A percentile compares a stretch with the other conserved stretches of the same genome.
These are phyloP conservation scores for Coniochaeta ligniaria DNA, from an alignment of 2,329 filamentous ascomycete genomes.

Conservation along the genomic window DNA sequence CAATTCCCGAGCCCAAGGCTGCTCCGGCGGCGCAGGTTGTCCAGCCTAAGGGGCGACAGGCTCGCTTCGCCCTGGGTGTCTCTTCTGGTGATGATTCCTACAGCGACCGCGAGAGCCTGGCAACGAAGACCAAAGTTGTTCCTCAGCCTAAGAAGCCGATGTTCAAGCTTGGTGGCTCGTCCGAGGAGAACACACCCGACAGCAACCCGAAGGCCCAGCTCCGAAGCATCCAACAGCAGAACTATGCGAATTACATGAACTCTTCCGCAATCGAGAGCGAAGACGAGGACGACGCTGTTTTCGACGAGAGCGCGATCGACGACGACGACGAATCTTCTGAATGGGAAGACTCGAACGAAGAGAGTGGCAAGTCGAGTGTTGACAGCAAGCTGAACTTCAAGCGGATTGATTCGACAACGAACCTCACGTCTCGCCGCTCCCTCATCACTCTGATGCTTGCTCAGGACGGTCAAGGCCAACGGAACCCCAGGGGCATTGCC, in stretches of 20 bases:
- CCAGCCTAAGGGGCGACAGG: slow-evolving; percentile 52
- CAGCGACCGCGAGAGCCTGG: slow-evolving; percentile 42
- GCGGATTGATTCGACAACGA: slow-evolving; percentile 80
- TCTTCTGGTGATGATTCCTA: slow-evolving; percentile 79
- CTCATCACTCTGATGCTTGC: slow-evolving; percentile 84
- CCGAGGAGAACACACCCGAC: slow-evolving; percentile 59
- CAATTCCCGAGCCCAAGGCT: slow-evolving; percentile 54
- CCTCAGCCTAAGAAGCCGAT: slow-evolving; percentile 30
- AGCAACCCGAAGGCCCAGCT: slow-evolving; percentile 25
- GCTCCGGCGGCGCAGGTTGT: slow-evolving; percentile 58
- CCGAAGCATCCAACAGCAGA: slow-evolving; percentile 55
- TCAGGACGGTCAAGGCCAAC: slow-evolving; percentile 57
- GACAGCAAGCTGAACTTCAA: slow-evolving; percentile 79
- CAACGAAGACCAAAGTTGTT: slow-evolving; percentile 28
- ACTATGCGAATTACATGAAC: background rate
- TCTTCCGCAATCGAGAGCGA: slow-evolving; percentile 40
- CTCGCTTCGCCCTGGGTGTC: slow-evolving; percentile 66
- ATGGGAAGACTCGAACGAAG: slow-evolving; percentile 64
- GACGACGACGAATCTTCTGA: slow-evolving; percentile 59
- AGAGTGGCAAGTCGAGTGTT: slow-evolving; percentile 76
- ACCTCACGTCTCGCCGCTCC: slow-evolving; percentile 79
- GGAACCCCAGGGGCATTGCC: slow-evolving; percentile 24
- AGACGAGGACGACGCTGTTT: slow-evolving; percentile 51
- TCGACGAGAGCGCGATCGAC: slow-evolving; percentile 77
- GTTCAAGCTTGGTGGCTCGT: slow-evolving; percentile 51